Evolutionary conservation across 371 early-diverging fungal genomes (phyloP), one percentile per base, ranked within the genome.

Genomic region (Rhizopus arrhizus): DNA sequence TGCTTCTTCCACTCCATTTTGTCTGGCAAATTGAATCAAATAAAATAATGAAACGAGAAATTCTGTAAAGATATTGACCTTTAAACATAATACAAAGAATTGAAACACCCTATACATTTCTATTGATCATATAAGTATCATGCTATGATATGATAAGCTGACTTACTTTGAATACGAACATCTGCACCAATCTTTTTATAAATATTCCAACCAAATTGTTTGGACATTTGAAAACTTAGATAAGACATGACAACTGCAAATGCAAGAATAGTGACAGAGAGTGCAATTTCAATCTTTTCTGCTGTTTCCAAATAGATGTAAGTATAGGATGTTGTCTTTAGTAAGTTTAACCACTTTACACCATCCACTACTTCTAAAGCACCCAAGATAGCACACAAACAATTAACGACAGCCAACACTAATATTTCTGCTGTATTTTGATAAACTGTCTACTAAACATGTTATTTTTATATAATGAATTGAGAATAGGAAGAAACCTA

Each of bases 21-120:
- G 55, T 5, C 32, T 5, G 5, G 71, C 61, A 52, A 72, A 77
- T 47, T 80, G 81, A 13, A 75, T 77, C 9, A 75, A 45, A 58
- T 80, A 80, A 47, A 80, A 80, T 0, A 77, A 28, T n/a, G 78
- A 77, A 28, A 80, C 74, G 32, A 77, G 57, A 32, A 80, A 80
- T 45, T 69, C 71, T 0, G 73, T 71, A 54, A 77, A 80, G 15
- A 80, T 59, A 42, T 80, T 74, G 36, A 80, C 70, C 54, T 80
- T 80, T 31, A 80, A 65, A 3, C 70, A 56, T 53, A 80, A 58
- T 11, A 80, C 77, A 64, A 80, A 80, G 60, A 80, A 77, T 59
- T 80, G 81, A 42, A 77, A 77, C 7, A 59, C 65, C 3, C 77
- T 69, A 55, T 80, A 80, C 80, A 80, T 80, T 48, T 54, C 78